Conservation (phyloP, 352 stramenopile species). For the Pythium phragmiticola region DNA sequence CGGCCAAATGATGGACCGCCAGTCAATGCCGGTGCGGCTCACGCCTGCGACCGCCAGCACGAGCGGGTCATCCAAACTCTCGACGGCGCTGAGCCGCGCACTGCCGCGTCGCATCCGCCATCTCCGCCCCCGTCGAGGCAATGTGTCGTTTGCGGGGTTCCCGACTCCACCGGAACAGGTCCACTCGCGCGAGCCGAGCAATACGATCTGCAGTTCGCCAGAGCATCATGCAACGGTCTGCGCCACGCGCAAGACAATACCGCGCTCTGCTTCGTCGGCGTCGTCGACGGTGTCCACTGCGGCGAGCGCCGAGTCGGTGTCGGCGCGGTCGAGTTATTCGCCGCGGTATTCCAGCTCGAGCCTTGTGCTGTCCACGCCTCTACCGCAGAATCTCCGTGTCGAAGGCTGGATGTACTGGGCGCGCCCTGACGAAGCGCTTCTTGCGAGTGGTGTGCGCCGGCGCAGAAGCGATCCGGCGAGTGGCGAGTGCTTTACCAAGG, state of each 20-base stretch:
- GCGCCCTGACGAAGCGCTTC: conserved; percentile 21
- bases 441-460: conserved; percentile 11
- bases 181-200: conserved; percentile 6
- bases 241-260: background rate
- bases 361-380: conserved; percentile 31
- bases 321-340: background rate
- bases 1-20: background rate
- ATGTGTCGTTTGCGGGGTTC: conserved; percentile 13
- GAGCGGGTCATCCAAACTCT: conserved; percentile 6
- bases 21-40: background rate
- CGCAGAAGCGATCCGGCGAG: conserved; percentile 6
- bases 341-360: conserved; percentile 22
- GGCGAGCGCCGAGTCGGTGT: background rate
- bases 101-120: conserved; percentile 11
- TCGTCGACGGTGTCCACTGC: background rate
- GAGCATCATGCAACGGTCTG: background rate
- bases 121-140: conserved; percentile 1
- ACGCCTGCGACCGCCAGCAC: background rate
- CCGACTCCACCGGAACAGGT: background rate
- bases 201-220: conserved; percentile 18
- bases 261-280: conserved; percentile 3
- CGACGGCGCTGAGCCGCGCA: conserved; percentile 3
- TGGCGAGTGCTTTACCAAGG: conserved; percentile 36
- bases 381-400: conserved; percentile 26
- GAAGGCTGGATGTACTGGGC: conserved; percentile 50